Percentiles rank a stretch among this genome's conserved stretches.
Conservation (phyloP, 495 filamentous ascomycete species). For the Jackrogersella multiformis region DNA sequence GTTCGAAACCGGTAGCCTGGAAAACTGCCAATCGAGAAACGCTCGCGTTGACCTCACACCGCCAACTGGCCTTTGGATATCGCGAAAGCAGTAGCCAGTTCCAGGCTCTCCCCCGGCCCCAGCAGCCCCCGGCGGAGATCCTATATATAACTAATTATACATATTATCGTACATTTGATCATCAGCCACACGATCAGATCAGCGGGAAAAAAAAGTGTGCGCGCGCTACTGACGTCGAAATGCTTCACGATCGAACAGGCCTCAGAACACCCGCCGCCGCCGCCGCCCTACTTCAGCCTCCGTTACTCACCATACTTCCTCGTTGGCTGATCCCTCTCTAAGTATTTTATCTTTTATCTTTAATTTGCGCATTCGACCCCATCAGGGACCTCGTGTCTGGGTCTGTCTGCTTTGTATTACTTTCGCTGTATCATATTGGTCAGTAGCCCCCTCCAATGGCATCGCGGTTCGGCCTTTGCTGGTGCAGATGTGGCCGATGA, state of each 20-base stretch:
- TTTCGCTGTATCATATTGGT: slow-evolving; percentile 62
- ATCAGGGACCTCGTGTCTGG: slow-evolving; percentile 16
- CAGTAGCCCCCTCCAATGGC: slow-evolving; percentile 54
- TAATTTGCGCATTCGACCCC: slow-evolving; percentile 25
- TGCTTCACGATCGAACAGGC: slow-evolving; percentile 46
- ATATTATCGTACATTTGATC: slow-evolving; percentile 18
- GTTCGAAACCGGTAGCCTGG: slow-evolving; percentile 32
- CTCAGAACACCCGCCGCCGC: slow-evolving; percentile 36
- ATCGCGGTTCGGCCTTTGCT: slow-evolving; percentile 9
- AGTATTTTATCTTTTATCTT: too few species aligned
- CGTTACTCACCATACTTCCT: slow-evolving; percentile 24
- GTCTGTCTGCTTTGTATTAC: slow-evolving; percentile 37
- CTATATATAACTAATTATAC: slow-evolving; percentile 42
- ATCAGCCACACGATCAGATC: slow-evolving; percentile 24
- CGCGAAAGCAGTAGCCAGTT: slow-evolving; percentile 19
- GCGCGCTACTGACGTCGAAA: slow-evolving; percentile 48
- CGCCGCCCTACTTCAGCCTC: slow-evolving; percentile 31
- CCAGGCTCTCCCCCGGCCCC: slow-evolving; percentile 25
- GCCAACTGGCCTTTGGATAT: slow-evolving; percentile 32
- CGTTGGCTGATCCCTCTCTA: slow-evolving; percentile 21
- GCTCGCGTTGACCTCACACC: slow-evolving; percentile 41
- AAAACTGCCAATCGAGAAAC: slow-evolving; percentile 35
- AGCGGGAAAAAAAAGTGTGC: slow-evolving; percentile 23
- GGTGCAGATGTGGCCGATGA: slow-evolving; percentile 24
- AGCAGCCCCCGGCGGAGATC: slow-evolving; percentile 33